Evolutionary conservation across 106 monocot species (phyloP).

Genomic region (Phalaenopsis aphrodite): DNA sequence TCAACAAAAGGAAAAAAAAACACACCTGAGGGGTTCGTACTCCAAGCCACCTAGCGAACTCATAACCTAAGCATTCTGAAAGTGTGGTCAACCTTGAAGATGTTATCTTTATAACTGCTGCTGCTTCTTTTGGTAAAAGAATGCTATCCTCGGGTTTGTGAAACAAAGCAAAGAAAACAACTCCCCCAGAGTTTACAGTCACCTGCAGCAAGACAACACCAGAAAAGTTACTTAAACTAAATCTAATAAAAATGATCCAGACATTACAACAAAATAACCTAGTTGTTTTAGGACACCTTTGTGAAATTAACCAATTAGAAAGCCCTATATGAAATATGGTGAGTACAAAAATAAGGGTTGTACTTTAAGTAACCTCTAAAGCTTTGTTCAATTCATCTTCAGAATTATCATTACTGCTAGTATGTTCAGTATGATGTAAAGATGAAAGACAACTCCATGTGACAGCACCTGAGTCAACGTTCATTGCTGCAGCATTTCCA

Average conservation of each 20-base stretch:
- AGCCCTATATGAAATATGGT: neutral
- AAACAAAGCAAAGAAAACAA: constrained; percentile 94
- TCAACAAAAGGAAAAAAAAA: neutral
- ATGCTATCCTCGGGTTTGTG: constrained; percentile 14
- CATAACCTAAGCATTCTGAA: constrained; percentile 92
- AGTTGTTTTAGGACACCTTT: neutral
- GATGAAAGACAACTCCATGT: constrained; percentile 74
- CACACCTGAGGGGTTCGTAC: constrained; percentile 72
- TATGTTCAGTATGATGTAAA: constrained; percentile 83
- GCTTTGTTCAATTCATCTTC: constrained; percentile 84
- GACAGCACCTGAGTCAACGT: constrained; percentile 67
- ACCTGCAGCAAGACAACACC: constrained; percentile 31
- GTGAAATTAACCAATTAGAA: neutral
- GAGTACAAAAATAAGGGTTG: neutral
- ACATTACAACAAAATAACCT: neutral
- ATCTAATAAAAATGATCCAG: neutral
- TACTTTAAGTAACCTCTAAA: constrained; percentile 49
- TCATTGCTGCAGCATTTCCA: constrained; percentile 47
- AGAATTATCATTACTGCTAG: constrained; percentile 58
- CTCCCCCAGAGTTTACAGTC: constrained; percentile 92
- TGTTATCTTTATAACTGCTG: constrained; percentile 81
- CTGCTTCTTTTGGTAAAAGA: constrained; percentile 35
- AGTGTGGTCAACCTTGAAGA: constrained; percentile 89
- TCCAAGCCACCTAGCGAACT: constrained; percentile 82
- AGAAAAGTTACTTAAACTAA: neutral